A percentile compares a stretch with the other conserved stretches of the same genome.
phyloP scores from a whole-genome alignment of 306 rosid species.

The Malus asiatica region DNA sequence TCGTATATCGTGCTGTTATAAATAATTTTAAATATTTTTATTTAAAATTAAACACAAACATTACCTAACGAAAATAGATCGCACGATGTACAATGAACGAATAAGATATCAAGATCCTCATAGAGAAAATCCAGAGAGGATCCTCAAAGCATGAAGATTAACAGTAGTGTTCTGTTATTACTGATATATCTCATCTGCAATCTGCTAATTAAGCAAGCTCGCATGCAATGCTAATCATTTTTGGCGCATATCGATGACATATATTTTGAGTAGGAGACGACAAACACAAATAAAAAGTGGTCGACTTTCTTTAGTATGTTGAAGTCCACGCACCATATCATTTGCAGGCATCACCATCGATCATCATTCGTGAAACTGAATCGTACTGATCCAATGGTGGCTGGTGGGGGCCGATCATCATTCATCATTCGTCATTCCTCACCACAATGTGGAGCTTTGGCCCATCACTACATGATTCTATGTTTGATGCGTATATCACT shows the following conservation, averaged over 20 bases:
- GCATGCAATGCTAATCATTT: too few species aligned
- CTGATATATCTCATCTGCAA: too few species aligned
- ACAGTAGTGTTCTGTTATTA: not conserved
- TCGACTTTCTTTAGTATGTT: not conserved
- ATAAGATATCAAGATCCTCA: too few species aligned
- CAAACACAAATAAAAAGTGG: not conserved
- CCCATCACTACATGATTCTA: not conserved
- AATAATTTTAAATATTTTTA: too few species aligned
- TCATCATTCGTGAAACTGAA: slow-evolving; percentile 12
- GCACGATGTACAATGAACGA: rapidly evolving
- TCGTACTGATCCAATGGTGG: not conserved
- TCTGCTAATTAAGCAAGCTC: too few species aligned
- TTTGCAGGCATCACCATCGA: slow-evolving; percentile 38
- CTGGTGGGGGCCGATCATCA: not conserved
- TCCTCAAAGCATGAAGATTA: not conserved
- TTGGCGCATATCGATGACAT: too few species aligned
- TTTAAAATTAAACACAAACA: too few species aligned
- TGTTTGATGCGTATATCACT: not conserved
- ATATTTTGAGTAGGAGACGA: not conserved
- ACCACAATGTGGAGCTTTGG: not conserved
- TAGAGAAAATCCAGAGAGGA: too few species aligned
- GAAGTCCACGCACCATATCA: slow-evolving; percentile 37
- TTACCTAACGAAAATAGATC: rapidly evolving
- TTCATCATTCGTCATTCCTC: not conserved
- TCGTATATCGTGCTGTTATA: rapidly evolving